Evolutionary conservation across 1,284 basidiomycete genomes (phyloP), one percentile per base, ranked within the genome.

Genomic region (Ustilago esculenta): DNA sequence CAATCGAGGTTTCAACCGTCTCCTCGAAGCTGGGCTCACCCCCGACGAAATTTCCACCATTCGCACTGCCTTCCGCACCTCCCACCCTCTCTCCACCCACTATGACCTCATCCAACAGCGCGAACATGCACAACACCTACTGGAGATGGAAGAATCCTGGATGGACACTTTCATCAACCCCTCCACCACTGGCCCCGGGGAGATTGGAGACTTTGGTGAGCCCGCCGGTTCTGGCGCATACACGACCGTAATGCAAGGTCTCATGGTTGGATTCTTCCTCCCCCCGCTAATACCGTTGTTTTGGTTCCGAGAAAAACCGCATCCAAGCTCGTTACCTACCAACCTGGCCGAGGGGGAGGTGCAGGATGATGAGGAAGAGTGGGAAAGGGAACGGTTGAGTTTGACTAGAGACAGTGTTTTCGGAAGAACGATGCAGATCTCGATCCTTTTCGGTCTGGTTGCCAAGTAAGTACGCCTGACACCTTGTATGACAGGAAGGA

Each of bases 121-220:
- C 18, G 64, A 66, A 29, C 64, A 72, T 30, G 37, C 51, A 2
- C 45, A 53, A 27, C 64, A 72, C 36, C 40, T 66, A 15, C 52
- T 65, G 39, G 54, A 56, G 17, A 41, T 72, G 47, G 69, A 72
- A 49, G 69, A 72, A 17, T 54, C 53, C 11, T 72, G 69, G 69
- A 66, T 72, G 52, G 69, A 72, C 43, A 40, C 33, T 14, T 63
- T 72, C 30, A 21, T 21, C 43, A 34, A 53, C 40, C 21, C 23
- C 34, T 15, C 40, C 35, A 23, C 10, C 50, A 9, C 21, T 21
- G 18, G 15, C 23, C 7, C 14, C 9, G 35, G 17, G n/a, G n/a
- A n/a, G n/a, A 6, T 44, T 1, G 36, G 23, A 3, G 43, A 46
- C n/a, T 53, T 30, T 15, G 46, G 34, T 17, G 50, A 43, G 12